Evolutionary conservation across 345 rosid genomes (phyloP), one percentile per base, ranked within the genome.

Genomic region (Eucalyptus lansdowneana): DNA sequence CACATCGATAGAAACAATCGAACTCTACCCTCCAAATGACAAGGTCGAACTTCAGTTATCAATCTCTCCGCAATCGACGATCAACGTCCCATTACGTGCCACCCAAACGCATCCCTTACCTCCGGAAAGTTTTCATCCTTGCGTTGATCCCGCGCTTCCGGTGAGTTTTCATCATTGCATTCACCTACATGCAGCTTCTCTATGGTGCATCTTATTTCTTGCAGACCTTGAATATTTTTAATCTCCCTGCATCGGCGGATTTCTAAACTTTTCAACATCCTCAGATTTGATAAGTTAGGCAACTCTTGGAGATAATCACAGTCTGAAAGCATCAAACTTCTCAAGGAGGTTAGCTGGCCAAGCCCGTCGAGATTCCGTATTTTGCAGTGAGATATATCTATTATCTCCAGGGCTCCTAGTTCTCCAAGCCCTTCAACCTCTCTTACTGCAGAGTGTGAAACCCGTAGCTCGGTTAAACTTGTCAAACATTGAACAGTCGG

Each of bases 131-230:
- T 42, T 42, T 42, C 42, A 42, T 42, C 42, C 42, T 42, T 7
- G 42, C 7, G 42, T 42, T 42, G 8, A 47, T 47, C n/a, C n/a
- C n/a, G n/a, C n/a, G n/a, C n/a, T n/a, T n/a, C n/a, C 31, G 1
- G 72, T 0, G 72, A 14, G 15, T 13, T 1, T 50, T 50, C 51
- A 14, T 50, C 51, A 0, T 50, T 50, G 51, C 7, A 0, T 50
- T 50, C 53, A 50, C 53, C 53, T 5, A 50, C 17, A 50, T 50
- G 53, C 53, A 50, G 53, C 53, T 50, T 50, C 53, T 0, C 53
- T 0, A 50, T 0, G 3, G 53, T 5, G 7, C 44, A n/a, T 67
- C 40, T 31, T 4, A 67, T n/a, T n/a, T n/a, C 76, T 8, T 15
- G 76, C 0, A n/a, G 76, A n/a, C 6, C 76, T 31, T 3, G 11